A percentile compares a stretch with the other conserved stretches of the same genome.
Conservation (phyloP, 495 filamentous ascomycete species). For the Penicillium cinerascens region DNA sequence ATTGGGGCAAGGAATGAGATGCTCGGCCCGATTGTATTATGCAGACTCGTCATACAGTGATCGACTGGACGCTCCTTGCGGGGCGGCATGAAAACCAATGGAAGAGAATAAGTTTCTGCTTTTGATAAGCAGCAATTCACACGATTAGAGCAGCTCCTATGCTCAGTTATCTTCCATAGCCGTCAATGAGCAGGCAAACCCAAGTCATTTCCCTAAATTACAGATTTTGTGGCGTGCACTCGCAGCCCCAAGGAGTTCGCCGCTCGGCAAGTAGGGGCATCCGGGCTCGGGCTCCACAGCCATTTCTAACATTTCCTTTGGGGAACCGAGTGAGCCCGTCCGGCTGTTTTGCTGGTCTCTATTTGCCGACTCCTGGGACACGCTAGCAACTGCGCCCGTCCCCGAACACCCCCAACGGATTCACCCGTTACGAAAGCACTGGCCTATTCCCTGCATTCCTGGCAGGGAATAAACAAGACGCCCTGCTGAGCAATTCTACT, state of each 20-base stretch:
- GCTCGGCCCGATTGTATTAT: not conserved
- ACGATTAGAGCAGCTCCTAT: no score
- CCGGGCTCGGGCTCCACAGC: constrained; percentile 5
- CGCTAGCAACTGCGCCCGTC: not conserved
- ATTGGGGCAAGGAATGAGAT: constrained; percentile 3
- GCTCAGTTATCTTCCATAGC: no score
- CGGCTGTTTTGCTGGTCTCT: constrained; percentile 12
- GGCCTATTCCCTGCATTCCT: not conserved
- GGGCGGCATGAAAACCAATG: not conserved
- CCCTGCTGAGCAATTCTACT: no score
- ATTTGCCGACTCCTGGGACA: constrained; percentile 13
- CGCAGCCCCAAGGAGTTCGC: constrained; percentile 6
- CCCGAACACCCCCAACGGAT: not conserved
- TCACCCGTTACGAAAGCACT: not conserved
- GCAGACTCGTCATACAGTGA: not conserved
- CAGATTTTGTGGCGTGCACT: constrained; percentile 10
- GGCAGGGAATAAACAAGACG: no score
- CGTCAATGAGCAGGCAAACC: not conserved
- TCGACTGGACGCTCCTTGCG: not conserved
- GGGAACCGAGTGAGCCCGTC: not conserved
- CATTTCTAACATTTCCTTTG: constrained; percentile 5
- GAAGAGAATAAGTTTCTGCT: no score
- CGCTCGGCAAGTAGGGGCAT: constrained; percentile 10
- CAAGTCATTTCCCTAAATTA: not conserved
- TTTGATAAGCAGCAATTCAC: no score